Evolutionary conservation across 441 rosid genomes (phyloP), one percentile per base, ranked within the genome.

Genomic region (Croton setiger): DNA sequence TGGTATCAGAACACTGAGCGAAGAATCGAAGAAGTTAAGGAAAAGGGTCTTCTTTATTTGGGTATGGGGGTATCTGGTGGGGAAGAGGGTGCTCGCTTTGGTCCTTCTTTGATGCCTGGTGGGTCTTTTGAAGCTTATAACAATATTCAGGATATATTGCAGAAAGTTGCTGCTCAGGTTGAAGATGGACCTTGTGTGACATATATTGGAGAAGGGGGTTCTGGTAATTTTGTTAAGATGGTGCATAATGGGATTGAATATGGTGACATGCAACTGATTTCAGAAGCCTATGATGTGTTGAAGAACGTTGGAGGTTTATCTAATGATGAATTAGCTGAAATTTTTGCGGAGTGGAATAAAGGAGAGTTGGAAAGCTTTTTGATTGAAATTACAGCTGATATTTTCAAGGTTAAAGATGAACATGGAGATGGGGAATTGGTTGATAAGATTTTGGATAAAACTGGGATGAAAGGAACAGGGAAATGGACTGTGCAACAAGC

Each of bases 401-500:
- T 93, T 9, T 90, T 93, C 56, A 86, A 76, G 72, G 97, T 93
- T 31, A 93, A 83, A 78, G 98, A 93, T 72, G 89, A 86, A 20
- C 54, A 72, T 58, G 77, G 81, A 0, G 94, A 86, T 51, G 93
- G 89, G 7, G 85, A 85, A 64, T 79, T 91, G 78, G 98, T 93
- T 1, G 97, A 93, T 72, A 91, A 93, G 88, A 91, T 93, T 74
- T 58, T 93, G 71, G 98, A 93, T 64, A 93, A 93, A 82, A 93
- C 98, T 0, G 97, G 98, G 23, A 93, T 93, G 98, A 93, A 93
- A 75, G 98, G 98, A 4, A 91, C 98, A 0, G 97, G 98, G n/a
- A 93, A 93, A 75, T 93, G 98, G 98, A 93, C 98, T 0, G 96
- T 93, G 13, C 97, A 93, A 79, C 96, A 93, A 72, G 97, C 97